phyloP scores from a whole-genome alignment of 2,329 filamentous ascomycete genomes.

The Lasiodiplodia sp. region DNA sequence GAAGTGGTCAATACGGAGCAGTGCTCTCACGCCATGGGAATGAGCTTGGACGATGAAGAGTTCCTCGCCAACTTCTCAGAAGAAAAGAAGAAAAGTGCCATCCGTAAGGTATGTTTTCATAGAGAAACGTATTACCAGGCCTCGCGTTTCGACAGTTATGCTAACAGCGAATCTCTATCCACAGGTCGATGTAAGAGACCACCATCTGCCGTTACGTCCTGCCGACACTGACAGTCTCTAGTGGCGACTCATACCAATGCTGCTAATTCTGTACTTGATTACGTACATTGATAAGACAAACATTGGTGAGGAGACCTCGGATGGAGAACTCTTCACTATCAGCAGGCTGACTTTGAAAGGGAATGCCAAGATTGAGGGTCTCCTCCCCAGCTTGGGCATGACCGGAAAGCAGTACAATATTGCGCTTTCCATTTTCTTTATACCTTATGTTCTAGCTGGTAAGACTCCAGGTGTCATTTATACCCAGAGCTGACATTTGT shows the following conservation, averaged over 20 bases:
- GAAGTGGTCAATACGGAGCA: background rate
- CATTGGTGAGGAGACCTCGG: slow-evolving; percentile 29
- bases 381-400: slow-evolving; percentile 36
- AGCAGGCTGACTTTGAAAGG: slow-evolving; percentile 31
- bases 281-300: slow-evolving; percentile 41
- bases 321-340: background rate
- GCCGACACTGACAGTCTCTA: slow-evolving; percentile 13
- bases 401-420: slow-evolving; percentile 67
- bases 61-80: slow-evolving; percentile 39
- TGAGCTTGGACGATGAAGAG: slow-evolving; percentile 38
- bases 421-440: slow-evolving; percentile 69
- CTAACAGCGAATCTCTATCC: background rate
- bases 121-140: background rate
- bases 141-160: background rate
- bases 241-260: slow-evolving; percentile 37
- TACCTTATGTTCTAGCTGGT: slow-evolving; percentile 50
- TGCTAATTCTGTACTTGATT: slow-evolving; percentile 39
- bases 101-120: slow-evolving; percentile 34
- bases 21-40: slow-evolving; percentile 6
- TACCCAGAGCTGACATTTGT: slow-evolving; percentile 31
- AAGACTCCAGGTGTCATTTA: background rate
- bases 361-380: slow-evolving; percentile 53
- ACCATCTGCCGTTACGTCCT: no score
- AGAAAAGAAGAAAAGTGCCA: slow-evolving; percentile 36
- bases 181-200: background rate